A percentile compares a stretch with the other conserved stretches of the same genome.
These are phyloP conservation scores for Taphrina pruni DNA, from an alignment of 1,139 yeast genomes.

Conservation along the genomic window DNA sequence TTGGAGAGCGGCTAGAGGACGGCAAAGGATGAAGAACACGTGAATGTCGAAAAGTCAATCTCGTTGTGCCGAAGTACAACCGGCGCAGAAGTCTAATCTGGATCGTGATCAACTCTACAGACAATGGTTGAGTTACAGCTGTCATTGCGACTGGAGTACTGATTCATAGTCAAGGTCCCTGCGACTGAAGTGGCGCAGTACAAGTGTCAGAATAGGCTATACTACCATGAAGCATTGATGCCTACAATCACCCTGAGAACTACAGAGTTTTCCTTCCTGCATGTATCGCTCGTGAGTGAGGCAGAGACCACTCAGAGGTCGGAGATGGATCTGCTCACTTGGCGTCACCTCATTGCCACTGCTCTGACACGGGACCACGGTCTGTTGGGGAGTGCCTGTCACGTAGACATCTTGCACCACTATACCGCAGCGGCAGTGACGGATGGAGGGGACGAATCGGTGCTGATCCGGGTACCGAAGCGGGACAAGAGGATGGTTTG, in stretches of 20 bases:
- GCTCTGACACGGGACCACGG: conserved; percentile 25
- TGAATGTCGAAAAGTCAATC: neutral
- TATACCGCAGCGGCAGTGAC: neutral
- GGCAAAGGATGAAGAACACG: conserved; percentile 13
- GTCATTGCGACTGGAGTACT: too few species aligned
- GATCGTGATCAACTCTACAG: neutral
- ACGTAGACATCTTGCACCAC: conserved; percentile 25
- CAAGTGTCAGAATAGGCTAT: too few species aligned
- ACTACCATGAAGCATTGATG: neutral
- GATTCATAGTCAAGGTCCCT: too few species aligned
- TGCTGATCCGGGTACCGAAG: conserved; percentile 16
- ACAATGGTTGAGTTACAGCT: too few species aligned
- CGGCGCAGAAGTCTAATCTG: neutral
- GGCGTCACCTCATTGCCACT: conserved; percentile 18
- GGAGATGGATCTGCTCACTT: conserved; percentile 16
- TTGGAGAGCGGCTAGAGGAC: neutral
- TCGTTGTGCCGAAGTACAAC: neutral
- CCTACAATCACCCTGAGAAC: conserved; percentile 7
- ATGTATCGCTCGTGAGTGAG: neutral
- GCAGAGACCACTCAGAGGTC: neutral
- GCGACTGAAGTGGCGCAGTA: too few species aligned
- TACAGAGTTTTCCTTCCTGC: conserved; percentile 12
- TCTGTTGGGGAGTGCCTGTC: conserved; percentile 19
- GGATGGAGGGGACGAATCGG: conserved; percentile 4
- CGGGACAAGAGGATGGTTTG: conserved; percentile 19